Evolutionary conservation across 2,329 filamentous ascomycete genomes (phyloP), one percentile per base, ranked within the genome.

Genomic region (Aureobasidium sp.): DNA sequence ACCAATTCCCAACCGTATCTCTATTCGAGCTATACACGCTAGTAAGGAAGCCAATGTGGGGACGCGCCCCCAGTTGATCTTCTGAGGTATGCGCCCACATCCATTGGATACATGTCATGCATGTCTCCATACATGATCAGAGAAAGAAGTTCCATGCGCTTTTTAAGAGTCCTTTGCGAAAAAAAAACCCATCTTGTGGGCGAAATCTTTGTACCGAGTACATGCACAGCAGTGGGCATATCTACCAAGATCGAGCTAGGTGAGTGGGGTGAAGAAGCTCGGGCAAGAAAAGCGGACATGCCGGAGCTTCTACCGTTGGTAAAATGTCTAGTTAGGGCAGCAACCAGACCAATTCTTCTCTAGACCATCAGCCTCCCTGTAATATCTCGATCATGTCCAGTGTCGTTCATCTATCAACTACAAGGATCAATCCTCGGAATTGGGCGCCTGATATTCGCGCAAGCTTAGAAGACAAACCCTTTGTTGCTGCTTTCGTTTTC

Each of bases 1-100:
- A 42, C 51, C 51, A 55, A n/a, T 36, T 34, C 25, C 29, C 39
- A 29, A 54, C 51, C 51, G 29, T 54, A 54, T 54, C 51, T 55
- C n/a, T 10, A 32, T 34, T 53, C 14, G 8, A 42, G 37, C 49
- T 39, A 53, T 39, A 30, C n/a, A 32, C 21, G 51, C 51, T 34
- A 36, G 39, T 57, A 36, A 5, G 30, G 25, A 44, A n/a, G 30
- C 53, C 41, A 10, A 4, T 16, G 2, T n/a, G 8, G 13, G 3
- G 37, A 44, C 16, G 10, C n/a, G 39, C 53, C 11, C 53, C 53
- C 53, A 30, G 36, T 3, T 32, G 27, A 29, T 14, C 36, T 16
- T n/a, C 4, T 3, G 8, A 21, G 49, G 2, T 16, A 34, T 27
- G 6, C 29, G 27, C 6, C 27, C 25, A 2, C 1, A 14, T 9